Base-by-base conservation (phyloP, 768 basidiomycete genomes). In the Agaricus sinodeliciosus region DNA sequence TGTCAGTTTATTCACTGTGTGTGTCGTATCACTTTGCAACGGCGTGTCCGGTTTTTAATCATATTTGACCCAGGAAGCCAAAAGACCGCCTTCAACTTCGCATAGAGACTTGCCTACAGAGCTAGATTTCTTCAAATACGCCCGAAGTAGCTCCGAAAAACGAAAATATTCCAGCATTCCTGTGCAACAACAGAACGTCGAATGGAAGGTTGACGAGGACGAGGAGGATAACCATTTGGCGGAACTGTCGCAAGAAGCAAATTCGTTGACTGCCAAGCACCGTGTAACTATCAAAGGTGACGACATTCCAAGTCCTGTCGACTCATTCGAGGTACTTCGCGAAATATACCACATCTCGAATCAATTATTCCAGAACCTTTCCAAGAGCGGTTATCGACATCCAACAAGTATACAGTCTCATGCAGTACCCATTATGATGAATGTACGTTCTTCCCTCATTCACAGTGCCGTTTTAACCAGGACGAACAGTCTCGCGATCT, bases 51-150 rank as follows among this genome's bases (percentile, higher is more conserved):
- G 43, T 12, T 40, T 25, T 43, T 48, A 35, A 44, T 19, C 3
- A 31, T 18, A 9, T 43, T 27, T 5, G 9, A 50, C 36, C 22
- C 16, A 40, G 55, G 48, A 57, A 47, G 31, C 26, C 41, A 15
- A 46, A 53, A 43, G 43, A 27, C 19, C 45, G 15, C 26, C 49
- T 34, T 48, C 18, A 48, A 42, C 62, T 59, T 54, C 55, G 55
- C 57, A 56, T 54, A 72, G 69, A 8, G 79, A 78, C 53, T 76
- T 94, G 42, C 93, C 88, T 1, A 59, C 73, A 1, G 90, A 88
- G 61, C 77, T 97, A 6, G 92, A 98, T 66, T 94, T 95, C 67
- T 98, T 97, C 72, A 92, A 87, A 60, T 92, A 91, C 56, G 84
- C 87, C 2, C 76, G 82, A 57, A 78, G 75, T 22, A 72, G 71